Base-by-base conservation (phyloP, 768 basidiomycete species). In the Pleurotus ostreatus region DNA sequence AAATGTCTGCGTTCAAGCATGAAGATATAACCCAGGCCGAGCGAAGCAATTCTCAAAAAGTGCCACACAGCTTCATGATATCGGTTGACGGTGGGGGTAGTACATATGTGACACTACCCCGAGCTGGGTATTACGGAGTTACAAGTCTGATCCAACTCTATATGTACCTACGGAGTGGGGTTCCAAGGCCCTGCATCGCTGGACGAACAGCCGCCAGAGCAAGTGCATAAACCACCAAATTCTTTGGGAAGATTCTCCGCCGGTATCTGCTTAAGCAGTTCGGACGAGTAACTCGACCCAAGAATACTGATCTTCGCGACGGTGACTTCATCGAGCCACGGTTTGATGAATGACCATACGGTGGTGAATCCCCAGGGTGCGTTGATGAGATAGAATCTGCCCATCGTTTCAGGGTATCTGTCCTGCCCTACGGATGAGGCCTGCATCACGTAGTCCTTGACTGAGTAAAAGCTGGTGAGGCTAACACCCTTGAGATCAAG, bases 321-420 rank as follows among this genome's bases (percentile, higher is more conserved):
- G 25, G 96, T 99, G 23, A 95, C 97, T 63, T 87, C 86, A 71
- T 98, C 96, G 63, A 99, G 76, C 92, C 92, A 98, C 2, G 84
- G 85, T 76, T 92, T 96, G 76, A 98, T 83, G 61, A 94, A 68
- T 16, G 75, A 67, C 95, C 95, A 99, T 18, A 96, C 89, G 39
- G 88, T 81, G 49, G 83, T 81, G 77, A 99, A 99, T 51, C 85
- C 80, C 86, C 89, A 98, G 0, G 96, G 96, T 0, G 93, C 91
- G 66, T 98, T 98, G 81, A 97, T 90, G 80, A 98, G 94, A 79
- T 92, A 99, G 78, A 99, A 98, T 68, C 91, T 92, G 76, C 96
- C 96, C 96, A 98, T 93, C 61, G 80, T 84, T 70, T 96, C 92
- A 1, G 94, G 92, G 71, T 94, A 98, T 61, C 89, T 79, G 75